These are phyloP conservation scores for Pseudocercospora crystallina DNA, from an alignment of 2,329 filamentous ascomycete species.

Conservation along the genomic window DNA sequence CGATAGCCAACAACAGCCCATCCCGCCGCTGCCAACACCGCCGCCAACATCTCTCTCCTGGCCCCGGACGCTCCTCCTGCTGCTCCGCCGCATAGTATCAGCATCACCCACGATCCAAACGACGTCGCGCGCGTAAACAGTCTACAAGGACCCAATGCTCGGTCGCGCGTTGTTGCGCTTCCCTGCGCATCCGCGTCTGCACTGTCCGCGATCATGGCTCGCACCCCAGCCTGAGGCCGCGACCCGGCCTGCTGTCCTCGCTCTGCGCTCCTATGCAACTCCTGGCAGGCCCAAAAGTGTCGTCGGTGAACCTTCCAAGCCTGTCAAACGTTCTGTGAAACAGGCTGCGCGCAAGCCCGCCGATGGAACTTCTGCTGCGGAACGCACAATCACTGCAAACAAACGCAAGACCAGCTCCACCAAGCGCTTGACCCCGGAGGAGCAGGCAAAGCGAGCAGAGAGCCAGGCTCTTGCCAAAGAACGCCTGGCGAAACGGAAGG, in stretches of 20 bases:
- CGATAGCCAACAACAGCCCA: constrained; percentile 1
- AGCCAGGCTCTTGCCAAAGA: constrained; percentile 18
- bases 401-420: constrained; percentile 20
- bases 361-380: constrained; percentile 22
- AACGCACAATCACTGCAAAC: constrained; percentile 24
- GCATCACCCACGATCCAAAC: too few species aligned
- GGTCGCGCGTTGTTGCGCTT: constrained; percentile 24
- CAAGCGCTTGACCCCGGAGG: constrained; percentile 25
- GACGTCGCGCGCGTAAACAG: too few species aligned
- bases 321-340: constrained; percentile 34
- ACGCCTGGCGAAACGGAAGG: constrained; percentile 9
- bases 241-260: constrained; percentile 14
- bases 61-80: not conserved
- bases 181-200: constrained; percentile 24
- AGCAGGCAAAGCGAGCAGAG: constrained; percentile 28
- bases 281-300: constrained; percentile 33
- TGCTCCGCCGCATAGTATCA: too few species aligned
- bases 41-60: not conserved
- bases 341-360: constrained; percentile 21
- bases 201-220: not conserved
- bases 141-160: constrained; percentile 19
- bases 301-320: constrained; percentile 34
- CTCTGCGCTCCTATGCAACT: constrained; percentile 28
- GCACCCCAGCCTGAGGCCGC: constrained; percentile 6
- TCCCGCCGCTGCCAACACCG: not conserved